Evolutionary conservation across 805 yeast genomes (phyloP).

Genomic region (Starmerella geochares): DNA sequence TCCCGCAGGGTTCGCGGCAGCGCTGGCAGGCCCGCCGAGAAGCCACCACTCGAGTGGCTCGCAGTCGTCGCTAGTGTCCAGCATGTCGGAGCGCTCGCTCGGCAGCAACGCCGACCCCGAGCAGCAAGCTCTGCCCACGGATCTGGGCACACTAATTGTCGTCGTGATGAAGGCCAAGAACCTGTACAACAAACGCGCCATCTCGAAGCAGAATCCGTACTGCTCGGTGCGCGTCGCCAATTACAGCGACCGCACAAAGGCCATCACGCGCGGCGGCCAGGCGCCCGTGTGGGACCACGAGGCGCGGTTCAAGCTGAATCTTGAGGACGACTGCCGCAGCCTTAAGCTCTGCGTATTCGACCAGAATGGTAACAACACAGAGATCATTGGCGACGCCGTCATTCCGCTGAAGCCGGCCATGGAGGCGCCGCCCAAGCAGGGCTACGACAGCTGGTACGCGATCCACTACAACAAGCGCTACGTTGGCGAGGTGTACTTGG

Average conservation of each 20-base stretch:
- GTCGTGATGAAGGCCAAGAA: constrained; percentile 75
- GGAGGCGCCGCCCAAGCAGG: constrained; percentile 54
- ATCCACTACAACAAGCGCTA: constrained; percentile 55
- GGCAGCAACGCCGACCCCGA: neutral
- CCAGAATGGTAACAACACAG: constrained; percentile 67
- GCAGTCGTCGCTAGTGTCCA: constrained; percentile 5
- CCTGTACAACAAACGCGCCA: constrained; percentile 70
- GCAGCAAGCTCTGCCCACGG: constrained; percentile 14
- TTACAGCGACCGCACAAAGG: constrained; percentile 65
- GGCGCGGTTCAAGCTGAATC: constrained; percentile 29
- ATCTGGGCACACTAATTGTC: constrained; percentile 51
- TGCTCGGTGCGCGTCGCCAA: constrained; percentile 73
- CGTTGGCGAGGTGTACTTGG: constrained; percentile 83
- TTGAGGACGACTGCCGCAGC: constrained; percentile 38
- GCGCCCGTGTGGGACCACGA: constrained; percentile 66
- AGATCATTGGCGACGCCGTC: constrained; percentile 70
- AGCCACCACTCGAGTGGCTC: neutral
- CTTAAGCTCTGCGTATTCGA: constrained; percentile 70
- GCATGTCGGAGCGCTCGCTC: constrained; percentile 1
- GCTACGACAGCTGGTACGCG: constrained; percentile 78
- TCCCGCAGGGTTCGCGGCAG: neutral
- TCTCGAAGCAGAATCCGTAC: constrained; percentile 92
- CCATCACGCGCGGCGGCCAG: constrained; percentile 84
- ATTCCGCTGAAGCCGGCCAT: constrained; percentile 70
- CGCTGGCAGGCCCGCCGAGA: neutral